Base-by-base conservation (phyloP, 2,329 filamentous ascomycete genomes). In the Decorospora gaudefroyi region DNA sequence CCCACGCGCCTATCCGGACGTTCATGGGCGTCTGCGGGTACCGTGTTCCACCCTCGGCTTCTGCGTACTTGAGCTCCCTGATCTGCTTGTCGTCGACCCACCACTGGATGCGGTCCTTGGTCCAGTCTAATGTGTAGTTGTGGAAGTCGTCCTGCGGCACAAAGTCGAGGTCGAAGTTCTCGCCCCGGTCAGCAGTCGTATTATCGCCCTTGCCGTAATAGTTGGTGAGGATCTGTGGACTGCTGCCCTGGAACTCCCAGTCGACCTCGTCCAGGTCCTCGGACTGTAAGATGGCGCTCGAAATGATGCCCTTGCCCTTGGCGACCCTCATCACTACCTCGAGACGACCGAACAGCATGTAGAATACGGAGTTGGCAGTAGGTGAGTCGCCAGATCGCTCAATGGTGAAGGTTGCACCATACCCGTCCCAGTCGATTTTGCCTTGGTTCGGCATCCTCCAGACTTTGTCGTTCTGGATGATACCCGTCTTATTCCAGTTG, bases 21-120 rank as follows among this genome's bases (percentile, higher is more conserved):
- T 84, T 81, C 81, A 86, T 85, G 35, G 86, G 86, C 7, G 85
- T 87, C 75, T 89, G 86, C 32, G 86, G 86, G 74, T 81, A 88
- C 54, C 79, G 77, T 43, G 72, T 68, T 34, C 79, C 82, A 36
- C 74, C 73, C 61, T 80, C 66, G 38, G 84, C 85, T 37, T 87
- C 79, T 11, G 70, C 72, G 55, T 79, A 80, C 46, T 73, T 76
- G 38, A 90, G 74, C 29, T 80, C 83, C 58, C 87, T 84, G 43
- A 88, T 75, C 30, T 75, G 66, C 7, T 66, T 69, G 61, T 77
- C 84, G 58, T 90, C 81, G 49, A 90, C 76, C 50, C 73, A 74
- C 86, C 86, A 90, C 56, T 76, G 75, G 46, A 87, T 76, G 56
- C 75, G 72, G 23, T 84, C 78, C 55, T 78, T 73, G 37, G 80